A percentile compares a stretch with the other conserved stretches of the same genome.
Conservation (phyloP, 164 flowering plant species). For the Piper longum region DNA sequence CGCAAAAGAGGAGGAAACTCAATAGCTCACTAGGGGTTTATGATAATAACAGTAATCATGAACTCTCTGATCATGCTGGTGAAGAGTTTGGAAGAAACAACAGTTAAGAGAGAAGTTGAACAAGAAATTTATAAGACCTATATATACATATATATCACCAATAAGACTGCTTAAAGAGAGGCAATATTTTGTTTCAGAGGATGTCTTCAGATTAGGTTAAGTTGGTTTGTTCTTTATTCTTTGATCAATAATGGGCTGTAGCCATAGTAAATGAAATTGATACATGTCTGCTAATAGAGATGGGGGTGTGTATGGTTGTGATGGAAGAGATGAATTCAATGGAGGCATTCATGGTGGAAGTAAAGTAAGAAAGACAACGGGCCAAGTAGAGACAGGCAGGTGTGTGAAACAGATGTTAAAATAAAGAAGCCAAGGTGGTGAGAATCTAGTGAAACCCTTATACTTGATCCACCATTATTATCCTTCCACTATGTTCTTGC, state of each 20-base stretch:
- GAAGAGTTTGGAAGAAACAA: conserved; percentile 3
- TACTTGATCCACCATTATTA: no score
- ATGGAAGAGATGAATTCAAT: conserved; percentile 33
- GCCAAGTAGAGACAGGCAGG: conserved; percentile 1
- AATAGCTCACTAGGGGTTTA: conserved; percentile 39
- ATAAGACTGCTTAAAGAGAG: conserved; percentile 17
- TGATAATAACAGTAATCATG: conserved; percentile 26
- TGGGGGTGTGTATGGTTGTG: conserved; percentile 14
- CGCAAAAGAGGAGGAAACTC: conserved; percentile 59
- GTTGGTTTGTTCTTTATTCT: no score
- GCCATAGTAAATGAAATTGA: no score
- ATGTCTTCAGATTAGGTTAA: no score
- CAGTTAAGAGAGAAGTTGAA: not conserved
- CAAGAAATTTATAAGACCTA: not conserved
- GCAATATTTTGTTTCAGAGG: not conserved
- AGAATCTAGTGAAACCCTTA: no score
- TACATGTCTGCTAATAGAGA: not conserved
- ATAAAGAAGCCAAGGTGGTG: no score
- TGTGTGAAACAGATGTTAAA: not conserved
- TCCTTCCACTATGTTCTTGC: no score
- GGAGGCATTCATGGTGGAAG: not conserved
- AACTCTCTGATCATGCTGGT: conserved; percentile 1
- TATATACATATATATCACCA: not conserved
- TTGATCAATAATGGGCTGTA: no score
- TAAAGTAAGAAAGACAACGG: conserved; percentile 6